phyloP scores from a whole-genome alignment of 83 land plant species.

The Diphasiastrum complanatum region DNA sequence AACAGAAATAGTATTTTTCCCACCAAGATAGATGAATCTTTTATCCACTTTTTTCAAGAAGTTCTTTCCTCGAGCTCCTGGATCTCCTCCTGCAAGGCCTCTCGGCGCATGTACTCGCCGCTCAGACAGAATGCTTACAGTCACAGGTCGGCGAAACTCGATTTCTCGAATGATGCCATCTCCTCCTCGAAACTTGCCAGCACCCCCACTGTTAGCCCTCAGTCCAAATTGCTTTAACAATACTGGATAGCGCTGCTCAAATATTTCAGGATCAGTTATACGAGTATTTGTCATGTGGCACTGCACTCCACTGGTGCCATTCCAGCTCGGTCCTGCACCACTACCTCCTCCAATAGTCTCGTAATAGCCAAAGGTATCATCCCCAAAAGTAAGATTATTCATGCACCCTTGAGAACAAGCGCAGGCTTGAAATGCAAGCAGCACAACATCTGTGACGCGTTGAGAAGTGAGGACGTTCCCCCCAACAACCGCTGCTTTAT shows the following conservation, averaged over 20 bases:
- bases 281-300: constrained; percentile 99
- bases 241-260: constrained; percentile 96
- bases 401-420: constrained; percentile 99
- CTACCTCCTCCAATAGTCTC: constrained; percentile 97
- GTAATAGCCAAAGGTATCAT: constrained; percentile 85
- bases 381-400: constrained; percentile 98
- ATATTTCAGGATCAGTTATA: constrained; percentile 97
- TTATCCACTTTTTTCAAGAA: constrained; percentile 63
- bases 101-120: constrained; percentile 86
- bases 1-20: constrained; percentile 76
- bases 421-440: constrained; percentile 94
- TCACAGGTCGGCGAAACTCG: constrained; percentile 78
- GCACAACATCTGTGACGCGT: constrained; percentile 84
- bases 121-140: constrained; percentile 94
- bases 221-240: constrained; percentile 66
- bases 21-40: constrained; percentile 73
- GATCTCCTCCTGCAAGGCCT: constrained; percentile 76
- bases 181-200: constrained; percentile 72
- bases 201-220: constrained; percentile 82
- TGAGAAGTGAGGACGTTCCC: constrained; percentile 99
- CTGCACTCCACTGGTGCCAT: constrained; percentile 95
- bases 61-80: constrained; percentile 81
- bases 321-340: constrained; percentile 96
- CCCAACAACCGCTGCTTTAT: constrained; percentile 98
- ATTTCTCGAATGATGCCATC: constrained; percentile 89